A percentile compares a stretch with the other conserved stretches of the same genome.
Conservation (phyloP, 1,284 basidiomycete species). For the Sanghuangporus baumii region DNA sequence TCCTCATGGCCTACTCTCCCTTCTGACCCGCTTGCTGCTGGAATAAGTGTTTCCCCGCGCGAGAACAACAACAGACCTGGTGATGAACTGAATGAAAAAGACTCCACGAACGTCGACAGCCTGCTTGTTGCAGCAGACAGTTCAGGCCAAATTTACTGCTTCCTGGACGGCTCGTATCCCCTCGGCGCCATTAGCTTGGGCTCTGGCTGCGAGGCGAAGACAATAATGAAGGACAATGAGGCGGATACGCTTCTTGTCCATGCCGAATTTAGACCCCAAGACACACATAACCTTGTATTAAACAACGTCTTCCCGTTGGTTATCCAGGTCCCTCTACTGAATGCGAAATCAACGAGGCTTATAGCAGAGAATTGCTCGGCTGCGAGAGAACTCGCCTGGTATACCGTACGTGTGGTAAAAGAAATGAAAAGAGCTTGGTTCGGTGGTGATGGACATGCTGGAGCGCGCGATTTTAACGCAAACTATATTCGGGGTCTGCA, state of each 20-base stretch:
- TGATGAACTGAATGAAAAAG: conserved; percentile 40
- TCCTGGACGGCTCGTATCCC: conserved; percentile 76
- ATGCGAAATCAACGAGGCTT: conserved; percentile 50
- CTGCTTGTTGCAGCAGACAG: conserved; percentile 56
- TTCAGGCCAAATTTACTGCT: conserved; percentile 52
- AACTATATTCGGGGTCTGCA: conserved; percentile 66
- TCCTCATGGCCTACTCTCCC: conserved; percentile 63
- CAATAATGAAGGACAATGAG: conserved; percentile 45
- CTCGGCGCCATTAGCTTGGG: conserved; percentile 55
- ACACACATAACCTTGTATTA: not conserved
- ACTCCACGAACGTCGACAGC: conserved; percentile 56
- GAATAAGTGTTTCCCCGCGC: conserved; percentile 39
- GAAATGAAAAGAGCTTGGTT: conserved; percentile 70
- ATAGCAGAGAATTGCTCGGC: conserved; percentile 65
- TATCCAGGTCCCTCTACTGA: conserved; percentile 54
- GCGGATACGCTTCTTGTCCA: conserved; percentile 14
- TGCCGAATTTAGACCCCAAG: conserved; percentile 8
- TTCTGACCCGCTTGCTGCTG: conserved; percentile 48
- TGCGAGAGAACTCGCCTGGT: conserved; percentile 66
- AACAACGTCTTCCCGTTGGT: conserved; percentile 42
- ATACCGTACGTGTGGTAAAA: conserved; percentile 58
- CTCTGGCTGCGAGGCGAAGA: conserved; percentile 32
- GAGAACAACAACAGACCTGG: conserved; percentile 33
- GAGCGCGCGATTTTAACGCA: conserved; percentile 65
- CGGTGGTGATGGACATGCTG: conserved; percentile 56